Evolutionary conservation across 1,284 basidiomycete species (phyloP), one percentile per base, ranked within the genome.

Genomic region (Cryptococcus deneoformans): DNA sequence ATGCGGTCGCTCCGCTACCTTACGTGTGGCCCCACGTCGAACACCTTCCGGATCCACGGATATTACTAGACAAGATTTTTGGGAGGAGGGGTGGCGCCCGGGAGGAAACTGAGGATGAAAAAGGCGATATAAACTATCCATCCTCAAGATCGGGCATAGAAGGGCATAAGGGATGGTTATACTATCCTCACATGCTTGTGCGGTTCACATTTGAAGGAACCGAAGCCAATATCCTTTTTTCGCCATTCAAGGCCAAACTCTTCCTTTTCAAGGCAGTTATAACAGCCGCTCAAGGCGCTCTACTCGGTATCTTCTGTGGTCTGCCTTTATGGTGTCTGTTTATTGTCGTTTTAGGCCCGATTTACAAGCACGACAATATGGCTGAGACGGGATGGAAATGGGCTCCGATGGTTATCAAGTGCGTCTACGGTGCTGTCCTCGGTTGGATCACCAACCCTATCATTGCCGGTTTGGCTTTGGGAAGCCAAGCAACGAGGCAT

Each of bases 131-230:
- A 40, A 5, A n/a, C 35, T 11, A 35, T 14, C 29, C 46, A 24
- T n/a, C 39, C 6, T 29, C 44, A 12, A 7, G 7, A 7, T 50
- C 49, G 20, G 37, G 12, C 8, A 20, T 39, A 11, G 49, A 9
- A 16, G 51, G n/a, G 40, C 34, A 36, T 43, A 56, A 38, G 35
- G 44, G 52, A 10, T 53, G 47, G 29, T 29, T 37, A 1, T 75
- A 73, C 62, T 75, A 75, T 50, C 68, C 59, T 57, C 62, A 57
- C 57, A 77, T 78, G 76, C 60, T 77, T 0, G 55, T 77, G 11
- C 65, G 77, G 38, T 79, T 78, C 69, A 69, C 71, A 24, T 78
- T 79, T 47, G 77, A 79, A 57, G 77, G 77, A 11, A 77, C 75
- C 0, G 77, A 78, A 58, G 67, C 70, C 58, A 78, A 77, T 60